phyloP scores from a whole-genome alignment of 371 early-diverging fungal genomes.

The Rhizopus stolonifer region DNA sequence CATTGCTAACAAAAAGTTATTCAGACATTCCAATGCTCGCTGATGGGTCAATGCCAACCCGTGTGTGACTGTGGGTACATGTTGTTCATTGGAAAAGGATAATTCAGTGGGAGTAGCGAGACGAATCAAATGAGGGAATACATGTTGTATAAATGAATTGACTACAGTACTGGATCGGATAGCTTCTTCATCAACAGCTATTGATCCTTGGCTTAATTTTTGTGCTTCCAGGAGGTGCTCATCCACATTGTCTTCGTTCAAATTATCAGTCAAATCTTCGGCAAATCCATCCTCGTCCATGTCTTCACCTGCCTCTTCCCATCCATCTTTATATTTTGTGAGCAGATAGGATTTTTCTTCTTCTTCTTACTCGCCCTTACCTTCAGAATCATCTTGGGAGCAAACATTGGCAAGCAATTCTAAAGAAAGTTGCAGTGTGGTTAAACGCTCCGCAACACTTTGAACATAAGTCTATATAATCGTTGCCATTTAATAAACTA shows the following conservation, averaged over 20 bases:
- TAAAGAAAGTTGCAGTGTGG: slow-evolving; percentile 69
- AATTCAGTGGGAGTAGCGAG: slow-evolving; percentile 55
- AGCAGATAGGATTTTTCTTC: neutral
- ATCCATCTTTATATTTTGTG: slow-evolving; percentile 36
- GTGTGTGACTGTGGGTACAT: slow-evolving; percentile 49
- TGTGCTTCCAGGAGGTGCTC: slow-evolving; percentile 43
- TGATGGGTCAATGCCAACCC: slow-evolving; percentile 58
- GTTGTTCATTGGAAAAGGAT: slow-evolving; percentile 47
- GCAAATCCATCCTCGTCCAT: slow-evolving; percentile 50
- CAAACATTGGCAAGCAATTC: slow-evolving; percentile 84
- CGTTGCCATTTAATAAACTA: no score
- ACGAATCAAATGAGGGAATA: slow-evolving; percentile 54
- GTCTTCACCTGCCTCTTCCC: slow-evolving; percentile 54
- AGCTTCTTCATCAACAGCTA: slow-evolving; percentile 24
- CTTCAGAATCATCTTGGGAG: slow-evolving; percentile 58
- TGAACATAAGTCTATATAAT: slow-evolving; percentile 35
- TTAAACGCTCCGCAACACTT: slow-evolving; percentile 54
- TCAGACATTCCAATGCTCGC: slow-evolving; percentile 73
- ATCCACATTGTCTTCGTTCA: slow-evolving; percentile 42
- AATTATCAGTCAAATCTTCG: slow-evolving; percentile 45
- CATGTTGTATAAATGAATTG: slow-evolving; percentile 40
- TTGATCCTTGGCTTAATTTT: slow-evolving; percentile 39
- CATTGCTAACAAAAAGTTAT: slow-evolving; percentile 74
- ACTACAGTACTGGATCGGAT: slow-evolving; percentile 46
- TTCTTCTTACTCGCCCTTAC: slow-evolving; percentile 21